phyloP scores from a whole-genome alignment of 2,329 filamentous ascomycete species.

The Stachybotrys elegans region DNA sequence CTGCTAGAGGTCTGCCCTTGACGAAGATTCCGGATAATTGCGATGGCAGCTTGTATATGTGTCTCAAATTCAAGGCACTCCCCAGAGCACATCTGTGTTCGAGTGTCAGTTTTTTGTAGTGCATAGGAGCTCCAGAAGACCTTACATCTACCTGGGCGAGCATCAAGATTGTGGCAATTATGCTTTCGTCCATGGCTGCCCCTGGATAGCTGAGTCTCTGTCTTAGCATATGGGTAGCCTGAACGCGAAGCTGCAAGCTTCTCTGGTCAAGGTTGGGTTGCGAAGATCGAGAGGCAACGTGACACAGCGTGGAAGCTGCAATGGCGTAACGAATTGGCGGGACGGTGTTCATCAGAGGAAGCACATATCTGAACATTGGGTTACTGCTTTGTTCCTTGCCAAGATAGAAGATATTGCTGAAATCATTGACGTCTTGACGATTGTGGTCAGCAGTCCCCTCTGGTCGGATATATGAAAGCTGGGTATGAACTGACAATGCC shows the following conservation, averaged over 20 bases:
- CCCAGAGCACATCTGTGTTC: constrained; percentile 6
- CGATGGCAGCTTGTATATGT: constrained; percentile 3
- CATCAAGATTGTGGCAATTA: constrained; percentile 5
- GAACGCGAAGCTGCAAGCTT: constrained; percentile 4
- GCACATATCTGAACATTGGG: constrained; percentile 5
- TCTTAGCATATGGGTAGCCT: not conserved
- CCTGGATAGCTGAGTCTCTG: not conserved
- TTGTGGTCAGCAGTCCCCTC: not conserved
- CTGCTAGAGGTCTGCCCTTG: not conserved
- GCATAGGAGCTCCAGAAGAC: too few relatives aligned
- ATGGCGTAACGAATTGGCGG: constrained; percentile 3
- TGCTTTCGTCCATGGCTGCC: not conserved
- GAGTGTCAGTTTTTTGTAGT: not conserved
- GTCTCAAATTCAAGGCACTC: constrained; percentile 5
- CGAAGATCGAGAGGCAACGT: constrained; percentile 2
- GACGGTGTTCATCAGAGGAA: constrained; percentile 4
- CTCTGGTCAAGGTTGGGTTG: constrained; percentile 1
- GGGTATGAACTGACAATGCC: not conserved
- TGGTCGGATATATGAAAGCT: not conserved
- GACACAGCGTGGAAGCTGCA: constrained; percentile 3
- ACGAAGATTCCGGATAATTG: not conserved
- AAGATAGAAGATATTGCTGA: constrained; percentile 6
- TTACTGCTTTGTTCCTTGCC: not conserved
- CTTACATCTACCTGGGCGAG: constrained; percentile 6
- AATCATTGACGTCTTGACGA: constrained; percentile 4